Evolutionary conservation across 106 monocot species (phyloP), one percentile per base, ranked within the genome.

Genomic region (Chionographis japonica): DNA sequence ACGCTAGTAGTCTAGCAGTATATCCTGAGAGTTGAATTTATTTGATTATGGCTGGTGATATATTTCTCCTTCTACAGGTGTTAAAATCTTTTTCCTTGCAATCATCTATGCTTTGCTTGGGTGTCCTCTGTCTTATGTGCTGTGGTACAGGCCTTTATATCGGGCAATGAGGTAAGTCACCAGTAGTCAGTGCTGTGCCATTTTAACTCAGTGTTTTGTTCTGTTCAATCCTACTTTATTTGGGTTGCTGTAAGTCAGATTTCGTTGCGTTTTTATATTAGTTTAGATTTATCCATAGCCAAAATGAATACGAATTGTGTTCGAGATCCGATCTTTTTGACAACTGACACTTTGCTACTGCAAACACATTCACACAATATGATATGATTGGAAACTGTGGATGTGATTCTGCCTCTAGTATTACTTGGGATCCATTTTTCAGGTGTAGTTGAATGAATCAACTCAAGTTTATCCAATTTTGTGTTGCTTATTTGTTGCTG

Each of bases 91-190:
- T 73, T 89, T 95, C 65, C 95, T 95, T 56, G 85, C 95, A 43
- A 63, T 60, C 41, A 95, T 95, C 12, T 95, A 95, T 84, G 95
- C 91, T 64, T 50, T 95, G 43, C 70, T 86, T 76, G 95, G 95
- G 36, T 65, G 68, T 27, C 95, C 91, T 54, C 79, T 95, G 58
- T 95, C 95, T 60, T 95, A 91, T 79, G 73, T 91, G 57, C 71
- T 91, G 50, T 95, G 95, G 95, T 95, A 95, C 61, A 78, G 95
- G 72, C 95, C 95, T 73, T 75, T 95, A 11, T 95, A 95, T 77
- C 88, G 78, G 54, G 95, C 91, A 52, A 82, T 95, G 86, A 95
- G 86, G 95, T 89, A 84, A 49, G 69, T 18, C 15, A 9, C 58
- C 37, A 54, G 27, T 18, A n/a, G 19, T 35, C 36, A 57, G 37